Evolutionary conservation across 768 basidiomycete species (phyloP).

Genomic region (Suillus plorans): DNA sequence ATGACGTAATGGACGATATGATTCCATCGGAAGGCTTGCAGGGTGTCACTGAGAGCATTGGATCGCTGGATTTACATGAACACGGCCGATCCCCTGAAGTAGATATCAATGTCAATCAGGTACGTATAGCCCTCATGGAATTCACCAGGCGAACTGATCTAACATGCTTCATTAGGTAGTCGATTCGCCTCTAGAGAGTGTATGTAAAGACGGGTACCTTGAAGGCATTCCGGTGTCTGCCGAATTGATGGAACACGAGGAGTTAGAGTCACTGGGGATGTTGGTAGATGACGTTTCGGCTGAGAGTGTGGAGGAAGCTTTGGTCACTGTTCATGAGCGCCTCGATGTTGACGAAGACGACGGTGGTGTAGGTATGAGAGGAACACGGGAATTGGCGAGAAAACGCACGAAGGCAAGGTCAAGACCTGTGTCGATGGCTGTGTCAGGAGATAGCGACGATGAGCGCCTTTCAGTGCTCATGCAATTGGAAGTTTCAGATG

Average conservation of each 20-base stretch:
- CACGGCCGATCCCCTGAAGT: neutral
- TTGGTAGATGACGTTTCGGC: neutral
- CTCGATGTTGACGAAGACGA: neutral
- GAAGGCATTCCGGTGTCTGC: neutral
- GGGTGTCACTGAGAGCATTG: neutral
- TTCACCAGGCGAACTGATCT: neutral
- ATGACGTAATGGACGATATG: neutral
- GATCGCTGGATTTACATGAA: neutral
- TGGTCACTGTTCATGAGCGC: neutral
- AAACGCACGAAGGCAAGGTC: neutral
- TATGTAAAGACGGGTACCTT: neutral
- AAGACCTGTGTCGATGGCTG: slow-evolving; percentile 11
- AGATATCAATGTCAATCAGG: neutral
- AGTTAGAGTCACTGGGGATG: neutral
- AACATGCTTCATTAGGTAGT: neutral
- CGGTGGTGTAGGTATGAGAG: neutral
- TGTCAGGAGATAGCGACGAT: slow-evolving; percentile 12
- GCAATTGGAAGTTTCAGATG: neutral
- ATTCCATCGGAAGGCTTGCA: neutral
- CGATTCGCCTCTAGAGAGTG: neutral
- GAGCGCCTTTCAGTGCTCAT: neutral
- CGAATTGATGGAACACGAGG: neutral
- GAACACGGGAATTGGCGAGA: neutral
- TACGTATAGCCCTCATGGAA: neutral
- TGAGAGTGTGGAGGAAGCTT: neutral